Evolutionary conservation across 768 basidiomycete genomes (phyloP).

Genomic region (Dentipellis fragilis): DNA sequence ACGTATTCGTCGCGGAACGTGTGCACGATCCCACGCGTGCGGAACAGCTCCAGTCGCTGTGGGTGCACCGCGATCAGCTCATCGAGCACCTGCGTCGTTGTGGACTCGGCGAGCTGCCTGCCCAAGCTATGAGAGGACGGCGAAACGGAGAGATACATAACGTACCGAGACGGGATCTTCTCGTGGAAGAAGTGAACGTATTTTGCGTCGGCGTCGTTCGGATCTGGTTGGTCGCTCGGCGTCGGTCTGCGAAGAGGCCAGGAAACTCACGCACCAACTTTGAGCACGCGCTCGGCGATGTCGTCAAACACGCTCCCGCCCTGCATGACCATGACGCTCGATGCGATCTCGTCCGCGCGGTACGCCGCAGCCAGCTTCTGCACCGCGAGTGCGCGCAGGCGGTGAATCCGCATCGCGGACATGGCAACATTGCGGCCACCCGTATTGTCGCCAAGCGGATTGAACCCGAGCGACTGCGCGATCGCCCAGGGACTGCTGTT

Average conservation of each 20-base stretch:
- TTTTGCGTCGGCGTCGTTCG: constrained; percentile 65
- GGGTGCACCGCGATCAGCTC: constrained; percentile 67
- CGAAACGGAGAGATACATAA: constrained; percentile 11
- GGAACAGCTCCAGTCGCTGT: constrained; percentile 73
- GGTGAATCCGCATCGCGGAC: constrained; percentile 78
- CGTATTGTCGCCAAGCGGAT: constrained; percentile 39
- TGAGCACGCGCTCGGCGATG: constrained; percentile 80
- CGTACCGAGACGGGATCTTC: constrained; percentile 85
- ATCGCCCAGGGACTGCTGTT: constrained; percentile 48
- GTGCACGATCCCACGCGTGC: constrained; percentile 85
- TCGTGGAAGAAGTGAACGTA: constrained; percentile 94
- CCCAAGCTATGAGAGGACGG: constrained; percentile 11
- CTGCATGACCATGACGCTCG: constrained; percentile 93
- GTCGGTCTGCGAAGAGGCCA: neutral
- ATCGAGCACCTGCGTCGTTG: constrained; percentile 68
- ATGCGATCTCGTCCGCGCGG: constrained; percentile 81
- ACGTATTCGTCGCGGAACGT: constrained; percentile 80
- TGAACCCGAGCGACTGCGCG: constrained; percentile 55
- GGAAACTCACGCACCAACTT: constrained; percentile 35
- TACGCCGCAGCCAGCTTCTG: constrained; percentile 84
- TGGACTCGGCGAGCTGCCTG: constrained; percentile 81
- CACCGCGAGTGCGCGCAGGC: constrained; percentile 72
- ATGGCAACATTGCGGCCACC: constrained; percentile 70
- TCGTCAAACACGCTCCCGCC: constrained; percentile 89
- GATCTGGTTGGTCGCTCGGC: constrained; percentile 36